Evolutionary conservation across 164 flowering plant genomes (phyloP).

Genomic region (Saururus chinensis): DNA sequence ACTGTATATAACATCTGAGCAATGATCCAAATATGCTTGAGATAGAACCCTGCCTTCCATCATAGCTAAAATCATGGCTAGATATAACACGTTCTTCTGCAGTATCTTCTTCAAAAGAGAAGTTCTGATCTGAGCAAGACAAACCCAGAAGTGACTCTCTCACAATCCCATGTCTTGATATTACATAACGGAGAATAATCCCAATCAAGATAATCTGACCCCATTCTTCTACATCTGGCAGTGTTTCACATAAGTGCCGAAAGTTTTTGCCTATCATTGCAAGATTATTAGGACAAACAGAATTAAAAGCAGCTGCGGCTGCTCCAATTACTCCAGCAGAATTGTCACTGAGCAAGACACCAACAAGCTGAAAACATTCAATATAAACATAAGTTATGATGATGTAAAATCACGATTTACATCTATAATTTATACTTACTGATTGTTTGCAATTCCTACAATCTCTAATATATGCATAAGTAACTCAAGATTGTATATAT

Average conservation of each 20-base stretch:
- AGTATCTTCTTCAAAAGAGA: constrained; percentile 27
- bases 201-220: constrained; percentile 83
- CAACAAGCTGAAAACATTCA: constrained; percentile 54
- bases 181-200: constrained; percentile 71
- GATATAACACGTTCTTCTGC: constrained; percentile 14
- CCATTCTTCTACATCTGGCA: constrained; percentile 99
- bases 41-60: constrained; percentile 6
- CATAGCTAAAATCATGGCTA: constrained; percentile 15
- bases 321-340: constrained; percentile 98
- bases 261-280: constrained; percentile 62
- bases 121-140: constrained; percentile 17
- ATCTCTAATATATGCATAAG: too few species aligned
- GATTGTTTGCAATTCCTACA: too few species aligned
- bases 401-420: neutral
- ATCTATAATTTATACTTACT: too few species aligned
- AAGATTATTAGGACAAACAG: constrained; percentile 73
- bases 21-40: constrained; percentile 40
- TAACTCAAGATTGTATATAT: too few species aligned
- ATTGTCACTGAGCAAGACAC: constrained; percentile 60
- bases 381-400: neutral
- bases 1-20: constrained; percentile 73
- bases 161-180: constrained; percentile 82
- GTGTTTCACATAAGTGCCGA: constrained; percentile 66
- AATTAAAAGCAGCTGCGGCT: constrained; percentile 86
- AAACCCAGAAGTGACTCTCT: constrained; percentile 63